Base-by-base conservation (phyloP, 1,284 basidiomycete genomes). In the Singerocomus inundabilis region DNA sequence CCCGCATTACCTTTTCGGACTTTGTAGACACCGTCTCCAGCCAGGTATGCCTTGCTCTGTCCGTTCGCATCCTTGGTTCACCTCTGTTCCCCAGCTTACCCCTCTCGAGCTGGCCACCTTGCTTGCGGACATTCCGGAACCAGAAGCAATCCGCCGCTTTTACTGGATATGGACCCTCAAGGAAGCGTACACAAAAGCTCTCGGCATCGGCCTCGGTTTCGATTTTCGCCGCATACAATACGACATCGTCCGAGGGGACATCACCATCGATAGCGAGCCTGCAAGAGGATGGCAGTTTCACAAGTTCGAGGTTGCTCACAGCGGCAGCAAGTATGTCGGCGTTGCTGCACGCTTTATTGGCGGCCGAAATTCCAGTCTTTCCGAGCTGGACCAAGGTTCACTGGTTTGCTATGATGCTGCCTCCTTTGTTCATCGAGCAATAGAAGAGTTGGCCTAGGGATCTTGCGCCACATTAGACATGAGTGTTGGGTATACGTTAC, bases 81-180 rank as follows among this genome's bases (percentile, higher is more conserved):
- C 31, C 38, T 18, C 10, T 26, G 21, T 34, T 24, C 25, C 44
- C 16, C 39, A 88, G 85, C 70, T 88, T 44, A 85, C 84, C 18
- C 54, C 69, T 8, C 61, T 73, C 28, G 85, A 88, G 62, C 72
- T 70, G 48, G 60, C 58, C 2, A 60, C 73, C 9, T 59, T 85
- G 34, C 70, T 75, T 54, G 55, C 66, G 15, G 59, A 70, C 43
- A 51, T 70, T 53, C 57, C 73, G 53, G 60, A 72, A 53, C 59
- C 67, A 35, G 72, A 82, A 51, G 76, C 72, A 4, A 67, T 87
- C 8, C 69, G 72, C 34, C 73, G 73, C 18, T 85, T 90, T 64
- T 89, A 85, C 62, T 82, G 85, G 71, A 80, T 91, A 52, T 93
- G 90, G 90, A 91, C 90, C 5, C 71, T 89, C 62, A 93, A 93